Base-by-base conservation (phyloP, 2,329 filamentous ascomycete genomes). In the Grosmannia clavigera region DNA sequence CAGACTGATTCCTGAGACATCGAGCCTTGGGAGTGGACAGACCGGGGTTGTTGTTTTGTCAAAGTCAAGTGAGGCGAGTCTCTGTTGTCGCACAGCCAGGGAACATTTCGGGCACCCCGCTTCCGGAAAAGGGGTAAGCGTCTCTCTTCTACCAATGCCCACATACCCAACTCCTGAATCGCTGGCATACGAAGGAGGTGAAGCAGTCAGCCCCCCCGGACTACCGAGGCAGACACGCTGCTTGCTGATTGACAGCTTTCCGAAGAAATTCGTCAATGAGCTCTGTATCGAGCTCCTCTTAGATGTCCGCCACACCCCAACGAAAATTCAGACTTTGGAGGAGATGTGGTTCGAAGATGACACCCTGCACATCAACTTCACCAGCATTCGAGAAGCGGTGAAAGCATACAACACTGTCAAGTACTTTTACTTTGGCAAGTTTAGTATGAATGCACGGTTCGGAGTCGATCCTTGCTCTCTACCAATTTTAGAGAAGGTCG, bases 301-400 rank as follows among this genome's bases (percentile, higher is more conserved):
- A 1, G 58, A 56, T 3, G n/a, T 55, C 2, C 35, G 40, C 5
- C 35, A 25, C 5, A 22, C 50, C 5, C 63, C 60, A 0, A 22
- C 22, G 11, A 57, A 53, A 4, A 19, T 62, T 16, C 43, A 55
- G 11, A 33, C 40, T 0, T 56, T 65, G 1, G 64, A 65, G 25
- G 64, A 65, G 40, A 56, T 65, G 54, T 65, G 64, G 64, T 65
- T 61, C 25, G 58, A 57, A 12, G 60, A 50, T 12, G 31, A 60
- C 12, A 51, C 29, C 0, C 29, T 65, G 16, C 58, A 62, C 52
- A 62, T 65, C 7, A 58, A 62, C 19, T 65, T 61, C 33, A 62
- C 59, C 1, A 64, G 60, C 57, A 62, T 64, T n/a, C 43, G 51
- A 0, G 63, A 62, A 29, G 61, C 63, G 3, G 55, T 54, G 4